Evolutionary conservation across 768 basidiomycete species (phyloP).

Genomic region (Rhizopogon roseolus): DNA sequence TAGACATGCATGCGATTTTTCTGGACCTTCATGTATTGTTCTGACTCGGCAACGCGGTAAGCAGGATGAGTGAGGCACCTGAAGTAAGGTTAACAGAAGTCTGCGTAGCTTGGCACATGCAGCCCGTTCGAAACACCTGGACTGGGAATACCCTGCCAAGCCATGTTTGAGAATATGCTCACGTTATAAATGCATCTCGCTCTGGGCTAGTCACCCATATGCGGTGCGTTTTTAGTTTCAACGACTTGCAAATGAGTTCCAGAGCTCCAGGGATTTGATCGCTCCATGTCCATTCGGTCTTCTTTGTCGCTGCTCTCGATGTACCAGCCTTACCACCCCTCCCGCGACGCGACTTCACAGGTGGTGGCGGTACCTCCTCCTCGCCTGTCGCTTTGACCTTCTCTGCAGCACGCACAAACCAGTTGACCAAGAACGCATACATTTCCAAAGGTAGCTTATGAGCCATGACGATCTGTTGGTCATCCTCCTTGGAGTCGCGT

Average conservation of each 20-base stretch:
- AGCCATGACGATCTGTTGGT: constrained; percentile 50
- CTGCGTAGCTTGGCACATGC: neutral
- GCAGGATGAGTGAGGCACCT: constrained; percentile 88
- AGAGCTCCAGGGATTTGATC: constrained; percentile 72
- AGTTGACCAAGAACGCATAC: constrained; percentile 88
- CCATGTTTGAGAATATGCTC: constrained; percentile 21
- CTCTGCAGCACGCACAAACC: constrained; percentile 84
- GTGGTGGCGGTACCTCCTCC: constrained; percentile 39
- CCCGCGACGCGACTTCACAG: constrained; percentile 49
- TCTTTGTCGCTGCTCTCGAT: constrained; percentile 36
- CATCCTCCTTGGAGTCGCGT: constrained; percentile 66
- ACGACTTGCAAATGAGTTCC: constrained; percentile 63
- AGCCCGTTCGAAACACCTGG: no score
- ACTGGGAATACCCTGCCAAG: neutral
- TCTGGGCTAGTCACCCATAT: constrained; percentile 91
- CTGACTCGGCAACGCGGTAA: constrained; percentile 82
- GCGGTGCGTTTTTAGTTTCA: constrained; percentile 64
- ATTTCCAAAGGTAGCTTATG: constrained; percentile 82
- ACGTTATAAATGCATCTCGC: constrained; percentile 83
- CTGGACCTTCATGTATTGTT: constrained; percentile 79
- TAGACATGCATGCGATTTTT: constrained; percentile 73
- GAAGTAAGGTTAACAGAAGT: constrained; percentile 4
- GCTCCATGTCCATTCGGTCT: constrained; percentile 69
- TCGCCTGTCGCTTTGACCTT: constrained; percentile 57
- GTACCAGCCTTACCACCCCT: constrained; percentile 52